These are phyloP conservation scores for Geotrichum carabidarum DNA, from an alignment of 1,139 yeast species.

Conservation along the genomic window DNA sequence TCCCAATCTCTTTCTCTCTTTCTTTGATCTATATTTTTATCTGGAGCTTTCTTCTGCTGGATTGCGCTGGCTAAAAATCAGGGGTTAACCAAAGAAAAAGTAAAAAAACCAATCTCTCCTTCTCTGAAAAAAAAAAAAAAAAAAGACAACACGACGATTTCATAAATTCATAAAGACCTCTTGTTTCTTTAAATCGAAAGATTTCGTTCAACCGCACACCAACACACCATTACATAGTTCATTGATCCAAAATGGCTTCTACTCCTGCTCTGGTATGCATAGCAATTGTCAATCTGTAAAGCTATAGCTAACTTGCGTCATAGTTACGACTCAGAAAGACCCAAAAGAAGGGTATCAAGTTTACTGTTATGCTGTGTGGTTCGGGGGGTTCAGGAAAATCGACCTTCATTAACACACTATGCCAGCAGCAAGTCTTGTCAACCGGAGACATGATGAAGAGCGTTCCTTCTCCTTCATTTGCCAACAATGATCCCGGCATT, in stretches of 20 bases:
- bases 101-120: background rate
- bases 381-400: slow-evolving; percentile 80
- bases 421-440: slow-evolving; percentile 78
- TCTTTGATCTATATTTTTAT: background rate
- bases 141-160: slow-evolving; percentile 4
- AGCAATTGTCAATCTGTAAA: background rate
- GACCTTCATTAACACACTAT: slow-evolving; percentile 76
- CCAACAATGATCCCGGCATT: slow-evolving; percentile 46
- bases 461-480: slow-evolving; percentile 40
- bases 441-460: slow-evolving; percentile 27
- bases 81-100: background rate
- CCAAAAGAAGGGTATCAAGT: slow-evolving; percentile 78
- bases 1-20: background rate
- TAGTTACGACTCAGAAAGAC: slow-evolving; percentile 62
- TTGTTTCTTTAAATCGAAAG: background rate
- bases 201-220: background rate
- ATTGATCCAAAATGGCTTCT: slow-evolving; percentile 4
- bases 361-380: slow-evolving; percentile 77
- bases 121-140: background rate
- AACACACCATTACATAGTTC: background rate
- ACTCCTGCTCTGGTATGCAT: slow-evolving; percentile 19
- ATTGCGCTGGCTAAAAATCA: background rate
- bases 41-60: background rate
- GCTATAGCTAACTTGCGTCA: background rate
- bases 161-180: background rate